These are phyloP conservation scores for Suillus bovinus DNA, from an alignment of 768 basidiomycete species.

Conservation along the genomic window DNA sequence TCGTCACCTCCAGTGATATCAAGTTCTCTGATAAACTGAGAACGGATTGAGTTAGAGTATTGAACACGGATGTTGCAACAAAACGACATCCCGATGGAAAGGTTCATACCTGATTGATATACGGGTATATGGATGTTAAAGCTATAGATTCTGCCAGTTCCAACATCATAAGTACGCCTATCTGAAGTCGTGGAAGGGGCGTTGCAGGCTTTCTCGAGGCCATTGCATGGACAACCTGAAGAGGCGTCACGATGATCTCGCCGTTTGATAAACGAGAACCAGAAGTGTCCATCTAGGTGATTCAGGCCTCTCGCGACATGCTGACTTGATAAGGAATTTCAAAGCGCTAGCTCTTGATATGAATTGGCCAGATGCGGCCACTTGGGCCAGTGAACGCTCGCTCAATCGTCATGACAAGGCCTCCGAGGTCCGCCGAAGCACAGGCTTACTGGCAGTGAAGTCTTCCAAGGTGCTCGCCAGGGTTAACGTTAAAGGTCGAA, in stretches of 20 bases:
- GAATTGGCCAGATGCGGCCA: too few relatives aligned
- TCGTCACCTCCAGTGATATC: slow-evolving; percentile 65
- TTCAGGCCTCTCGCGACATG: background rate
- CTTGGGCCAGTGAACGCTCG: too few relatives aligned
- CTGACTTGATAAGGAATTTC: too few relatives aligned
- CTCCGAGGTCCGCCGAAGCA: too few relatives aligned
- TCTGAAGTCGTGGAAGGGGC: background rate
- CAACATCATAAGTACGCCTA: background rate
- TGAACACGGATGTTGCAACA: background rate
- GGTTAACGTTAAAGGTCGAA: too few relatives aligned
- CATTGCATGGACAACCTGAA: background rate
- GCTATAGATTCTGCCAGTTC: background rate
- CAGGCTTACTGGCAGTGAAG: too few relatives aligned
- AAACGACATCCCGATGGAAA: background rate
- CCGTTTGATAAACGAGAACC: background rate
- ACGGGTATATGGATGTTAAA: background rate
- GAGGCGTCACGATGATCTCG: background rate
- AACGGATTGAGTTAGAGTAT: background rate
- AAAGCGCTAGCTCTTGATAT: too few relatives aligned
- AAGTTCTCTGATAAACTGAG: slow-evolving; percentile 60
- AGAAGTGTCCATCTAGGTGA: background rate
- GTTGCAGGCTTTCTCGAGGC: background rate
- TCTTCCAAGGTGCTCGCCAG: too few relatives aligned
- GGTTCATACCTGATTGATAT: background rate
- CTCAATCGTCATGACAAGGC: too few relatives aligned